Evolutionary conservation across 139 green algal species (phyloP).

Genomic region (Pseudopediastrum boryanum): DNA sequence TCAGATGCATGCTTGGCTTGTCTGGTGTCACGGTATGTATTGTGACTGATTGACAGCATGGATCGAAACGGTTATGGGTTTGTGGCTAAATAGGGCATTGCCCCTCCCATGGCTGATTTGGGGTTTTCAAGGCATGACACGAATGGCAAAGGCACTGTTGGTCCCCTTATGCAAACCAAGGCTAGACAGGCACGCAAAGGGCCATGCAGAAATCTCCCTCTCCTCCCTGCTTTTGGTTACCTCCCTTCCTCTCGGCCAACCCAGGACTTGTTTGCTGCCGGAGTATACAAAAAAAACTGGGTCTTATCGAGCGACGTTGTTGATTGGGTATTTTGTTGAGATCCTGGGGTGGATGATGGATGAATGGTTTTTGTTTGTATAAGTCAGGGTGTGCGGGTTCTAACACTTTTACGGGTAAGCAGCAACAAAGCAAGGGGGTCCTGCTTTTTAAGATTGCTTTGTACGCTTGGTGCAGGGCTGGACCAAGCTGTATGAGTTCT

Average conservation of each 20-base stretch:
- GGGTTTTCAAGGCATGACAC: no score
- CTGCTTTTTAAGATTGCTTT: constrained; percentile 52
- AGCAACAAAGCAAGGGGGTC: neutral
- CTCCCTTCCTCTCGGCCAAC: no score
- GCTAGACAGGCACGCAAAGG: no score
- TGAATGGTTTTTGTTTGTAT: no score
- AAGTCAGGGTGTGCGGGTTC: neutral
- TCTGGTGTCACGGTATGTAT: neutral
- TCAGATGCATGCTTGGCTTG: neutral
- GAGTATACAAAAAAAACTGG: neutral
- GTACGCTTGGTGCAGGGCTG: constrained; percentile 61
- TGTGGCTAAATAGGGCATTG: neutral
- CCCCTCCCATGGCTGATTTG: no score
- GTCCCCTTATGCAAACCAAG: no score
- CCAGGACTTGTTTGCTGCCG: no score
- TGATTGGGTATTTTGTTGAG: neutral
- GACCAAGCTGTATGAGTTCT: constrained; percentile 89
- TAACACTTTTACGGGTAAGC: neutral
- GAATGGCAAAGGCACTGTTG: no score
- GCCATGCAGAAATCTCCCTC: no score
- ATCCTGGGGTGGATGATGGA: no score
- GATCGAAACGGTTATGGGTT: neutral
- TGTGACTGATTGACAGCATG: neutral
- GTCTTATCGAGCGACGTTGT: neutral
- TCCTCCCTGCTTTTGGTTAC: no score